Evolutionary conservation across 2,329 filamentous ascomycete genomes (phyloP).

Genomic region (Boeremia exigua): DNA sequence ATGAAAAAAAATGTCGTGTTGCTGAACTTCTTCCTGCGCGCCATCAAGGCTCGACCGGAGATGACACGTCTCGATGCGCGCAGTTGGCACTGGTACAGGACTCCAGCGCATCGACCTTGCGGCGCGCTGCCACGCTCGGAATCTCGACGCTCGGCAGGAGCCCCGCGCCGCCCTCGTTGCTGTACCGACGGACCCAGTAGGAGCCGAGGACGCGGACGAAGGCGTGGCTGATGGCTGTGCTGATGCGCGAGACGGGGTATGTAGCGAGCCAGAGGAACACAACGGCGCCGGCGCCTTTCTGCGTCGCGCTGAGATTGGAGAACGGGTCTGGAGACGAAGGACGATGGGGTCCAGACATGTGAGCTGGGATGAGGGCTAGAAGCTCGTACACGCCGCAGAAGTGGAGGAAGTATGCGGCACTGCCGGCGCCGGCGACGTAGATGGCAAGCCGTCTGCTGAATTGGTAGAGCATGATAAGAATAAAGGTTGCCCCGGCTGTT

Average conservation of each 20-base stretch:
- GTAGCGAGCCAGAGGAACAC: slow-evolving; percentile 26
- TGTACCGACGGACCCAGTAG: slow-evolving; percentile 24
- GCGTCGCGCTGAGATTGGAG: slow-evolving; percentile 16
- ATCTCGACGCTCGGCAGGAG: slow-evolving; percentile 29
- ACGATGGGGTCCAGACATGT: background rate
- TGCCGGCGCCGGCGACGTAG: slow-evolving; percentile 24
- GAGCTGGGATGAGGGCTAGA: slow-evolving; percentile 7
- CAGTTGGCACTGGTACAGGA: background rate
- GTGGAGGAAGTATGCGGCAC: slow-evolving; percentile 26
- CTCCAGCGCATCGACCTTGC: slow-evolving; percentile 1
- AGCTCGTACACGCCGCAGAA: slow-evolving; percentile 22
- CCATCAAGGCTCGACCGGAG: background rate
- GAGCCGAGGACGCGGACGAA: slow-evolving; percentile 15
- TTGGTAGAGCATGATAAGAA: slow-evolving; percentile 24
- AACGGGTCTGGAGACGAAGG: background rate
- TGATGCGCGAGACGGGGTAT: slow-evolving; percentile 27
- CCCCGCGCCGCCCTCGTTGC: slow-evolving; percentile 17
- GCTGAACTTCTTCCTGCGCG: background rate
- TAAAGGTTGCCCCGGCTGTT: slow-evolving; percentile 13
- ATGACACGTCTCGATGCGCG: background rate
- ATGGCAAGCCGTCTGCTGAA: slow-evolving; percentile 24
- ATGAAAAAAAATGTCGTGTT: background rate
- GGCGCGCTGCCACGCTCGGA: slow-evolving; percentile 1
- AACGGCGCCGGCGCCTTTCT: slow-evolving; percentile 21
- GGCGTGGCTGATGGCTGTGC: slow-evolving; percentile 14